Percentiles rank a stretch among this genome's conserved stretches.
phyloP scores from a whole-genome alignment of 371 early-diverging fungal species.

The Lichtheimia hyalospora region DNA sequence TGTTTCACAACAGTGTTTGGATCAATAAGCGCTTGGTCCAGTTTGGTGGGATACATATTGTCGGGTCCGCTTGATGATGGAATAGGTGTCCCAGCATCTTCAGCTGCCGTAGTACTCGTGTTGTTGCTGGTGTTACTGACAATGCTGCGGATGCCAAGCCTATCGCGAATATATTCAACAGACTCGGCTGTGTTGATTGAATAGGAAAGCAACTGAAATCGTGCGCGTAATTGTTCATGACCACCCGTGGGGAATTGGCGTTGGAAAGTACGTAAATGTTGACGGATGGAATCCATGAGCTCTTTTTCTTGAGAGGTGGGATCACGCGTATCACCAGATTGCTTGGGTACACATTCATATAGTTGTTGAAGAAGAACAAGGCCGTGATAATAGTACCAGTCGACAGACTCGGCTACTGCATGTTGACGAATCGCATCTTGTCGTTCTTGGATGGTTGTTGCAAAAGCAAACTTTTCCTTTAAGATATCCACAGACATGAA shows the following conservation, averaged over 20 bases:
- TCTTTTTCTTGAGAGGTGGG: slow-evolving; percentile 20
- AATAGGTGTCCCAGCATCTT: not conserved
- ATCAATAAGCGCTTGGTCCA: not conserved
- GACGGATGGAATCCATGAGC: slow-evolving; percentile 10
- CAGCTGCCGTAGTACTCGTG: not conserved
- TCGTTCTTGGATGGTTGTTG: slow-evolving; percentile 12
- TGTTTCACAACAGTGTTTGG: not conserved
- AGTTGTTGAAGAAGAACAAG: slow-evolving; percentile 38
- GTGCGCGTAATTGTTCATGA: slow-evolving; percentile 21
- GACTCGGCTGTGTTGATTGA: slow-evolving; percentile 22
- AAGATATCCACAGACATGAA: slow-evolving; percentile 7
- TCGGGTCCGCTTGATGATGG: not conserved
- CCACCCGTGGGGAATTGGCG: not conserved
- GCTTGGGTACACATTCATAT: slow-evolving; percentile 8
- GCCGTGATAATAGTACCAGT: slow-evolving; percentile 36
- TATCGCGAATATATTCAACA: slow-evolving; percentile 22
- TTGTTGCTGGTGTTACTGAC: not conserved
- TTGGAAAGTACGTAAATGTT: slow-evolving; percentile 13
- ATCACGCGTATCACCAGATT: slow-evolving; percentile 14
- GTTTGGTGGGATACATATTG: not conserved
- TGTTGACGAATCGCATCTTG: slow-evolving; percentile 13
- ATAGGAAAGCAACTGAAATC: slow-evolving; percentile 35
- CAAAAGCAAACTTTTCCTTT: slow-evolving; percentile 23
- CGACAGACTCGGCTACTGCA: slow-evolving; percentile 26
- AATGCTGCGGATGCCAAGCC: slow-evolving; percentile 8